Conservation (phyloP, 208 protist species). For the Ichthyophonus hoferi region DNA sequence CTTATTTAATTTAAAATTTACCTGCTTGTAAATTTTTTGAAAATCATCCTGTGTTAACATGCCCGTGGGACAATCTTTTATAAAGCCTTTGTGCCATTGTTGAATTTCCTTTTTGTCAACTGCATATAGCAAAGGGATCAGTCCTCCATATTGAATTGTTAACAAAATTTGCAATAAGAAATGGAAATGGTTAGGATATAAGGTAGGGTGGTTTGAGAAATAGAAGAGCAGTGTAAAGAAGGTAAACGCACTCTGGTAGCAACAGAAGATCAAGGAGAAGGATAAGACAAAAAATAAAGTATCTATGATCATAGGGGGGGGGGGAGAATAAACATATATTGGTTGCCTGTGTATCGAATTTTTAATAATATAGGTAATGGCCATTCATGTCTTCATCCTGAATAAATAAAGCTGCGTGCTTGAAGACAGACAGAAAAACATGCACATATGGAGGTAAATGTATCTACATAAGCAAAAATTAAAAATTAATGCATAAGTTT, state of each 20-base stretch:
- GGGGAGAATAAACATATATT: background rate
- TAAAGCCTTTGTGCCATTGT: slow-evolving; percentile 38
- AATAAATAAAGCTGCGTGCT: too few species aligned
- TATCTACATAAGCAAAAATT: background rate
- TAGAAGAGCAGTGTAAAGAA: background rate
- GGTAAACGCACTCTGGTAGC: background rate
- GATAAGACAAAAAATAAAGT: background rate
- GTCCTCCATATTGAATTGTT: slow-evolving; percentile 2
- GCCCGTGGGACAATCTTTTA: slow-evolving; percentile 47
- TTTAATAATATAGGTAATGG: too few species aligned
- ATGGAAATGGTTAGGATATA: background rate
- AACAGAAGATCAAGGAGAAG: background rate
- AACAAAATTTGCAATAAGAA: background rate
- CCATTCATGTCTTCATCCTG: too few species aligned
- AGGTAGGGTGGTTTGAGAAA: background rate
- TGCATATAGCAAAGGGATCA: background rate
- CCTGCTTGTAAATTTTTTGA: slow-evolving; percentile 29
- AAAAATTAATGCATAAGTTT: slow-evolving; percentile 14
- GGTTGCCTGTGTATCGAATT: background rate
- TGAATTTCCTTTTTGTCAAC: slow-evolving; percentile 12
- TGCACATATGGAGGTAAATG: background rate
- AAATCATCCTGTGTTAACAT: slow-evolving; percentile 32
- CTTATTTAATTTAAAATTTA: background rate
- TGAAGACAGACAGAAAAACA: background rate
- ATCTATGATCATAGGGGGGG: too few species aligned